Evolutionary conservation across 2,329 filamentous ascomycete genomes (phyloP).

Genomic region (Sarocladium oryzae): DNA sequence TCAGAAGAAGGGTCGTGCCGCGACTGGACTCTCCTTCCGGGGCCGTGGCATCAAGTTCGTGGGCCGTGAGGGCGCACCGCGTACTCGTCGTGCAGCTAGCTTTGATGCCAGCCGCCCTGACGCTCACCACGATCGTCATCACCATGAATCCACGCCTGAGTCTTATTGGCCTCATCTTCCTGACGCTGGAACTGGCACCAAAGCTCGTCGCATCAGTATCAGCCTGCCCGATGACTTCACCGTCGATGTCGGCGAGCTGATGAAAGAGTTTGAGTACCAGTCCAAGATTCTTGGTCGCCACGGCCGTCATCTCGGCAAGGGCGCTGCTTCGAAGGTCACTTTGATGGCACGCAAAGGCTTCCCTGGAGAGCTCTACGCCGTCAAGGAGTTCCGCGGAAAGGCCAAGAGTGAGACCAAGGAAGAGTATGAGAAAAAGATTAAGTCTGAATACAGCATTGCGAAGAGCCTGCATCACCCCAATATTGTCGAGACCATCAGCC

Average conservation of each 20-base stretch:
- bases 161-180: conserved; percentile 56
- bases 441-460: conserved; percentile 82
- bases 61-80: conserved; percentile 17
- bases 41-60: conserved; percentile 42
- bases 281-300: conserved; percentile 66
- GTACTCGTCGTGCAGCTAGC: conserved; percentile 39
- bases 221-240: conserved; percentile 68
- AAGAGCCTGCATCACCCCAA: conserved; percentile 83
- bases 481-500: conserved; percentile 71
- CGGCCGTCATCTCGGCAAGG: conserved; percentile 72
- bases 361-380: conserved; percentile 64
- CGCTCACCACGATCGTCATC: conserved; percentile 18
- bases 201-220: conserved; percentile 70
- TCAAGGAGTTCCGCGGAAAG: conserved; percentile 80
- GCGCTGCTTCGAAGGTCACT: conserved; percentile 75
- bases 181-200: conserved; percentile 65
- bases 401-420: conserved; percentile 60
- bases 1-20: conserved; percentile 42
- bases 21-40: conserved; percentile 44
- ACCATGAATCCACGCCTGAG: conserved; percentile 27
- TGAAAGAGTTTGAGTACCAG: conserved; percentile 62
- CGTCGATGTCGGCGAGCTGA: conserved; percentile 63
- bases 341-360: conserved; percentile 69
- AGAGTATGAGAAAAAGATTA: conserved; percentile 84
- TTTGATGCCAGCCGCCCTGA: conserved; percentile 31